These are phyloP conservation scores for Anisodus tanguticus DNA, from an alignment of 257 asterid species.

Conservation along the genomic window DNA sequence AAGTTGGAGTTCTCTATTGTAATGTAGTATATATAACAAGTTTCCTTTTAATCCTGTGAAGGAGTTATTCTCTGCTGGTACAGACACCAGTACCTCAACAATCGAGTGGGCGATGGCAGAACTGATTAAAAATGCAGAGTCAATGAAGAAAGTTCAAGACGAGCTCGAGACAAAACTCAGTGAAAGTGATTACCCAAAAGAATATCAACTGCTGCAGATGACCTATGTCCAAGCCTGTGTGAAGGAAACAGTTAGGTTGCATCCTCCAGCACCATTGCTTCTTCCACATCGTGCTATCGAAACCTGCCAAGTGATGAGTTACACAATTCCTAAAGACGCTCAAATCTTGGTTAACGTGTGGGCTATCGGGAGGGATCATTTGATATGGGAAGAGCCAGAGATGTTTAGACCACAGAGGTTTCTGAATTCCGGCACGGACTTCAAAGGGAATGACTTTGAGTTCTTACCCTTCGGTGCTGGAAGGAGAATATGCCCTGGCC, in stretches of 20 bases:
- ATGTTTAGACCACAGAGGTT: slow-evolving; percentile 49
- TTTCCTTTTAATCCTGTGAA: neutral
- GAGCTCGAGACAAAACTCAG: slow-evolving; percentile 35
- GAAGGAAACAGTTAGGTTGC: slow-evolving; percentile 56
- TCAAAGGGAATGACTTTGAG: slow-evolving; percentile 53
- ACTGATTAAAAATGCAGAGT: slow-evolving; percentile 39
- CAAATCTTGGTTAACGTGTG: slow-evolving; percentile 44
- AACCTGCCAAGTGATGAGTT: slow-evolving; percentile 44
- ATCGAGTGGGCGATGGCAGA: slow-evolving; percentile 47
- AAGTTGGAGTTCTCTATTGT: neutral
- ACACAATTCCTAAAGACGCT: slow-evolving; percentile 45
- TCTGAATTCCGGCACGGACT: slow-evolving; percentile 39
- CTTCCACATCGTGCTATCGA: slow-evolving; percentile 44
- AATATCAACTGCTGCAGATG: slow-evolving; percentile 29
- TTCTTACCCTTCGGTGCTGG: slow-evolving; percentile 57
- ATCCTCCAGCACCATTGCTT: slow-evolving; percentile 54
- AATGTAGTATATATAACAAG: neutral
- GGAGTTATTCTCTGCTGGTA: slow-evolving; percentile 49
- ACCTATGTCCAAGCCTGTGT: slow-evolving; percentile 49
- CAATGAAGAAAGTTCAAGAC: slow-evolving; percentile 33
- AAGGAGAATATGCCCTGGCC: slow-evolving; percentile 57
- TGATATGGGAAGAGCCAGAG: slow-evolving; percentile 50
- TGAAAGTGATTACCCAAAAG: slow-evolving; percentile 23
- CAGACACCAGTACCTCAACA: slow-evolving; percentile 51
- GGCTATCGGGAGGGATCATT: slow-evolving; percentile 50